Evolutionary conservation across 768 basidiomycete species (phyloP), one percentile per base, ranked within the genome.

Genomic region (Dioszegia crocea): DNA sequence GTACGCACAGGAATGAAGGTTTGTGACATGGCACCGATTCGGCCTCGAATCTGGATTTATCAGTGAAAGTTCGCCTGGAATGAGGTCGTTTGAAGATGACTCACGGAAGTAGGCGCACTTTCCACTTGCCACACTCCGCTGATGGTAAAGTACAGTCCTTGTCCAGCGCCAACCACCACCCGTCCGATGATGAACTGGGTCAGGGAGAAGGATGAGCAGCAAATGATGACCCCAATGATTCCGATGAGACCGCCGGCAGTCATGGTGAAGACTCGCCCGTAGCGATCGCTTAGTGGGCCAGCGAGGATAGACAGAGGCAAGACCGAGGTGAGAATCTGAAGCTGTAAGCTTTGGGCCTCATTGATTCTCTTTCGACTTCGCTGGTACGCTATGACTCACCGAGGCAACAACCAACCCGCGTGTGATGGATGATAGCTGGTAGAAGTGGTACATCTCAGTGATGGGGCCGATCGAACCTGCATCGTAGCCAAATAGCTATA

Each of bases 111-210:
- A 8, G 62, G 62, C n/a, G 57, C 39, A 51, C 44, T 39, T 36
- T 63, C 62, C 27, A 63, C 51, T 23, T 59, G 39, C 62, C 62
- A 63, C 3, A 63, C 62, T n/a, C 57, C 62, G 30, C 47, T 40
- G 14, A 50, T 48, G 43, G 51, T 63, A 40, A 59, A 56, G 40
- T 59, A 63, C 23, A 59, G 33, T 10, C 62, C 62, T 38, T 63
- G 58, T 16, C 62, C 62, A 26, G 36, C 29, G 3, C 62, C 62
- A 8, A 49, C 47, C 9, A 63, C 17, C 6, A 45, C 62, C 16
- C 62, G 4, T 26, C 62, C 62, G n/a, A 31, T 52, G 1, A 63
- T 17, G 27, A 55, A 63, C 45, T 55, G 46, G 2, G 31, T 57
- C 12, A 63, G 39, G 9, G 52, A 31, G 24, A 45, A 41, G 4